Conservation (phyloP, 345 rosid genomes). For the Salix brachista region DNA sequence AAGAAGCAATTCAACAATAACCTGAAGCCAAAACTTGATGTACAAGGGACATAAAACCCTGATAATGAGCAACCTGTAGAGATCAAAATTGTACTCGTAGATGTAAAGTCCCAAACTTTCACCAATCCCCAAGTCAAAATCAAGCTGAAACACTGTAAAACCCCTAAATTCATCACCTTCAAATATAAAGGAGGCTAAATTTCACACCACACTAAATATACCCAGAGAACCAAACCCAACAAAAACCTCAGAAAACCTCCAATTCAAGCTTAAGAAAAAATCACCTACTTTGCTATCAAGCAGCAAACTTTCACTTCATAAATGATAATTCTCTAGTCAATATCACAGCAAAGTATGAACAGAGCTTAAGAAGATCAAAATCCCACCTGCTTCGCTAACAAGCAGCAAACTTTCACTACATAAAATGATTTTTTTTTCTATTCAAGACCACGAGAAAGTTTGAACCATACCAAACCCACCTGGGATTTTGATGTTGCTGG, state of each 20-base stretch:
- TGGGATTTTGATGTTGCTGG: conserved; percentile 16
- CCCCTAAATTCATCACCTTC: conserved; percentile 11
- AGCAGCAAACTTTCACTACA: background rate
- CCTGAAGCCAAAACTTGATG: background rate
- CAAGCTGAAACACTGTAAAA: conserved; percentile 4
- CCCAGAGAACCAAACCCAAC: conserved; percentile 16
- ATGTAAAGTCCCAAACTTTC: background rate
- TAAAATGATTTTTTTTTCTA: background rate
- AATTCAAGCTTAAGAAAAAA: background rate
- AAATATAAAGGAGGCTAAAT: background rate
- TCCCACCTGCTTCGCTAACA: background rate
- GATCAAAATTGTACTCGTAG: conserved; percentile 1
- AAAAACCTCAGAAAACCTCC: background rate
- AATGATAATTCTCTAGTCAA: too few relatives aligned
- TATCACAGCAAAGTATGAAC: too few relatives aligned
- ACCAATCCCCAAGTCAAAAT: conserved; percentile 3
- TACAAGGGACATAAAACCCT: background rate
- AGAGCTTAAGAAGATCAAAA: conserved; percentile 2
- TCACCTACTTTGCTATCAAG: background rate
- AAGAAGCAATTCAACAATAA: background rate
- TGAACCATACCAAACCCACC: conserved; percentile 27
- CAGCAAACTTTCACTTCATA: background rate
- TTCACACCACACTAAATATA: conserved; percentile 10
- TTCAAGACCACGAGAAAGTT: conserved; percentile 7
- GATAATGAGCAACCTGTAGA: background rate